A percentile compares a stretch with the other conserved stretches of the same genome.
Evolutionary conservation across 495 filamentous ascomycete genomes (phyloP).

Genomic region (Trichocladium antarcticum): DNA sequence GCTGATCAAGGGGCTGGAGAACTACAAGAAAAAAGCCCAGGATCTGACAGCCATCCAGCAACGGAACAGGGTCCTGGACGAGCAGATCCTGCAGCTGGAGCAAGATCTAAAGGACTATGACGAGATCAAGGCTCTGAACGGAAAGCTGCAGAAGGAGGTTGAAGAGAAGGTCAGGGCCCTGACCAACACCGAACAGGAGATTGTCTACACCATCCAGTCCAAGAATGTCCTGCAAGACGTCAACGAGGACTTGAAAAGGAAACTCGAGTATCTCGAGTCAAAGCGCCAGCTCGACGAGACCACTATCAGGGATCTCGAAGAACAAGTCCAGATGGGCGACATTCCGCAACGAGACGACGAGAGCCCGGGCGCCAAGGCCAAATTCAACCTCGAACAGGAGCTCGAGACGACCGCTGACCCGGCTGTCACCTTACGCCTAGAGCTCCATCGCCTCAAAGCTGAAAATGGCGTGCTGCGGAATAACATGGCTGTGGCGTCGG

Average conservation of each 20-base stretch:
- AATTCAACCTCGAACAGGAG: conserved; percentile 35
- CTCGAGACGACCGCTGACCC: conserved; percentile 26
- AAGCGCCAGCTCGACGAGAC: conserved; percentile 29
- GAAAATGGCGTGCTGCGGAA: conserved; percentile 43
- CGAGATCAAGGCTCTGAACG: conserved; percentile 45
- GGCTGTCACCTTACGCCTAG: conserved; percentile 26
- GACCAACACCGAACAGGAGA: conserved; percentile 34
- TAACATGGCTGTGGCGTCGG: conserved; percentile 37
- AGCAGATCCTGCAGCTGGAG: conserved; percentile 41
- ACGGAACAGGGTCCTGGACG: conserved; percentile 40
- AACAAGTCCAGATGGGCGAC: conserved; percentile 32
- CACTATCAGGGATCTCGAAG: conserved; percentile 36
- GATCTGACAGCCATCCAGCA: conserved; percentile 35
- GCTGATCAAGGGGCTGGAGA: conserved; percentile 66
- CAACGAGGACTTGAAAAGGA: conserved; percentile 23
- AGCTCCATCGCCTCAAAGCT: conserved; percentile 42
- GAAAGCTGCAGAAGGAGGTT: conserved; percentile 42
- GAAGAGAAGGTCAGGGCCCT: conserved; percentile 26
- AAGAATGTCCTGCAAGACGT: conserved; percentile 26
- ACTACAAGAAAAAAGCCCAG: conserved; percentile 65
- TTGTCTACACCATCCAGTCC: conserved; percentile 29
- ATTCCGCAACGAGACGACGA: conserved; percentile 15
- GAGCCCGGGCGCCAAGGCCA: conserved; percentile 17
- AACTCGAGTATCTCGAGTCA: conserved; percentile 27
- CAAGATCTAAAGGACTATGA: conserved; percentile 58